Percentiles rank a stretch among this genome's conserved stretches.
These are phyloP conservation scores for Aspergillus aculeatus DNA, from an alignment of 2,329 filamentous ascomycete species.

Conservation along the genomic window DNA sequence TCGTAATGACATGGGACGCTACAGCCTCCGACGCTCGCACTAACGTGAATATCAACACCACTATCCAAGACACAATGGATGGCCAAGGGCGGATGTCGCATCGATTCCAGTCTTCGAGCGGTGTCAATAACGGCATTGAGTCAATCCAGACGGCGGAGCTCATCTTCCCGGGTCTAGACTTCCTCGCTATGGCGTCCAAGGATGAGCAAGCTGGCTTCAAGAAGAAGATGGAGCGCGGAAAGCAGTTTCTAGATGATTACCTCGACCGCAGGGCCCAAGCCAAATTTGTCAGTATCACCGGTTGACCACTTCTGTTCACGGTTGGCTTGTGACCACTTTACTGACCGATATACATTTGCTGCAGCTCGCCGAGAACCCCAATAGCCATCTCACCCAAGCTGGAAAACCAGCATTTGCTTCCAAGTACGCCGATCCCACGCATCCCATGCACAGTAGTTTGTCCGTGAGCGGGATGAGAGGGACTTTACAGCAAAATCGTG, in stretches of 20 bases:
- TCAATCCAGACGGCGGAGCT: conserved; percentile 1
- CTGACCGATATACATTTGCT: background rate
- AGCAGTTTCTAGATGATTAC: conserved; percentile 9
- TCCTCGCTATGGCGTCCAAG: background rate
- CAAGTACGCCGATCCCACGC: conserved; percentile 1
- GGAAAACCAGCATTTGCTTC: conserved; percentile 3
- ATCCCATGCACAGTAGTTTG: background rate
- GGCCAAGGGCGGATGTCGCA: background rate
- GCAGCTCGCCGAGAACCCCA: conserved; percentile 3
- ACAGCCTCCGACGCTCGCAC: background rate
- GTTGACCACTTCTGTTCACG: background rate
- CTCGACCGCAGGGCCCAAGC: conserved; percentile 6
- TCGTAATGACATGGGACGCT: conserved; percentile 8
- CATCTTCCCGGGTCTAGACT: conserved; percentile 7
- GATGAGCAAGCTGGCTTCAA: conserved; percentile 2
- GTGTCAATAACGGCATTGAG: conserved; percentile 1
- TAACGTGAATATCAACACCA: conserved; percentile 3
- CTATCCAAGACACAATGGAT: background rate
- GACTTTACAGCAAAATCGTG: background rate
- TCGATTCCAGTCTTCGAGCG: conserved; percentile 1
- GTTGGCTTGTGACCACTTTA: background rate
- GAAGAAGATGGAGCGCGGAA: conserved; percentile 1
- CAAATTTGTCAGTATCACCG: conserved; percentile 2
- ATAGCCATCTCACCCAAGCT: conserved; percentile 5
- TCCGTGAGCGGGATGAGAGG: background rate